Percentiles rank a stretch among this genome's conserved stretches.
These are phyloP conservation scores for Xanthoconium purpureum DNA, from an alignment of 768 basidiomycete species.

Conservation along the genomic window DNA sequence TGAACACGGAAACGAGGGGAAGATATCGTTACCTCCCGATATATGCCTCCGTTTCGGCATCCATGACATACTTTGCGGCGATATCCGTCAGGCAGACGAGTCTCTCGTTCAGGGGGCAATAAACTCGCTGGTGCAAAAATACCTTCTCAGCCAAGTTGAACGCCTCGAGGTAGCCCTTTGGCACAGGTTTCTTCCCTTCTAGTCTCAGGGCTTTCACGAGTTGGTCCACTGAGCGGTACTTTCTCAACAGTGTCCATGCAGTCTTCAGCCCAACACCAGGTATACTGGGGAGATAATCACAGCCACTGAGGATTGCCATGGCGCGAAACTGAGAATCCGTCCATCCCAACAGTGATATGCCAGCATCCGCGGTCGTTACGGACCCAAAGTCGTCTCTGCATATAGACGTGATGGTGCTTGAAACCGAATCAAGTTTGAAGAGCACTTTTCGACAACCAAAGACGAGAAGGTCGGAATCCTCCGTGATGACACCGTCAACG, in stretches of 20 bases:
- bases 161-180: slow-evolving; percentile 66
- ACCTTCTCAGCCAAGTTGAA: slow-evolving; percentile 87
- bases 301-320: slow-evolving; percentile 92
- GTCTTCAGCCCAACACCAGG: slow-evolving; percentile 93
- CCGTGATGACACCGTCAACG: slow-evolving; percentile 91
- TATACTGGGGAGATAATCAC: slow-evolving; percentile 90
- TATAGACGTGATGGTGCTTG: slow-evolving; percentile 63
- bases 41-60: slow-evolving; percentile 62
- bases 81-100: slow-evolving; percentile 70
- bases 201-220: slow-evolving; percentile 70
- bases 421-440: slow-evolving; percentile 83
- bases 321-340: slow-evolving; percentile 85
- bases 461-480: slow-evolving; percentile 96
- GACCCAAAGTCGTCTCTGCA: slow-evolving; percentile 66
- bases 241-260: slow-evolving; percentile 76
- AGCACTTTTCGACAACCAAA: slow-evolving; percentile 92
- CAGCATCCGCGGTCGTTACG: slow-evolving; percentile 47
- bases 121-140: slow-evolving; percentile 91
- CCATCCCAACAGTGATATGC: slow-evolving; percentile 84
- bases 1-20: background rate
- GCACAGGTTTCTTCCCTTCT: slow-evolving; percentile 84
- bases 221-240: slow-evolving; percentile 83
- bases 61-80: slow-evolving; percentile 51
- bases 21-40: slow-evolving; percentile 54
- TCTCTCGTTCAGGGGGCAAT: slow-evolving; percentile 62